Conservation (phyloP, 1,284 basidiomycete genomes). For the Tylopilus microsporus region DNA sequence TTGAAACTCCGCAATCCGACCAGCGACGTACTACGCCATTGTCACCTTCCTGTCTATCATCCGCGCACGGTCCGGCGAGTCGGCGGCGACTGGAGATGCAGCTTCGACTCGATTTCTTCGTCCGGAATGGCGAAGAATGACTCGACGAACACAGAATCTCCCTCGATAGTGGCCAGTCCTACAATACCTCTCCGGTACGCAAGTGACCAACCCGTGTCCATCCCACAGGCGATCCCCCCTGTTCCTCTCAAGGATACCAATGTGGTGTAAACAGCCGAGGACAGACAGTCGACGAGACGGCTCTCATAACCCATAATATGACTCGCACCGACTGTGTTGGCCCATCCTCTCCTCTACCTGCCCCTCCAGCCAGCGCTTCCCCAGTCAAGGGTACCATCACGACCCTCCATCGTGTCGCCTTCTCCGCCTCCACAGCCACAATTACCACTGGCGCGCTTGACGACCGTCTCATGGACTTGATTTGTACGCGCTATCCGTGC, state of each 20-base stretch:
- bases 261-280: conserved; percentile 6
- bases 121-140: conserved; percentile 99
- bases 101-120: conserved; percentile 88
- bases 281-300: neutral
- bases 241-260: neutral
- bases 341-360: conserved; percentile 1
- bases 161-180: conserved; percentile 75
- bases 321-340: neutral
- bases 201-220: conserved; percentile 18
- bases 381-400: conserved; percentile 13
- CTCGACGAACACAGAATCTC: conserved; percentile 94
- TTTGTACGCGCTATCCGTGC: conserved; percentile 45
- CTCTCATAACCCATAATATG: neutral
- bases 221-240: conserved; percentile 16
- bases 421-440: conserved; percentile 10
- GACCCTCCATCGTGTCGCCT: conserved; percentile 20
- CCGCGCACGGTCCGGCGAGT: conserved; percentile 90
- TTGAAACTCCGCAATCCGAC: conserved; percentile 54
- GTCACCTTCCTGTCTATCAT: conserved; percentile 97
- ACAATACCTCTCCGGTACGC: conserved; percentile 1
- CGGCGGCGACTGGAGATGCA: conserved; percentile 72
- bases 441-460: conserved; percentile 19
- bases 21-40: conserved; percentile 94
- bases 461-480: conserved; percentile 36
- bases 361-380: neutral